Conservation (phyloP, 306 rosid species). For the Gastrolobium villosum region DNA sequence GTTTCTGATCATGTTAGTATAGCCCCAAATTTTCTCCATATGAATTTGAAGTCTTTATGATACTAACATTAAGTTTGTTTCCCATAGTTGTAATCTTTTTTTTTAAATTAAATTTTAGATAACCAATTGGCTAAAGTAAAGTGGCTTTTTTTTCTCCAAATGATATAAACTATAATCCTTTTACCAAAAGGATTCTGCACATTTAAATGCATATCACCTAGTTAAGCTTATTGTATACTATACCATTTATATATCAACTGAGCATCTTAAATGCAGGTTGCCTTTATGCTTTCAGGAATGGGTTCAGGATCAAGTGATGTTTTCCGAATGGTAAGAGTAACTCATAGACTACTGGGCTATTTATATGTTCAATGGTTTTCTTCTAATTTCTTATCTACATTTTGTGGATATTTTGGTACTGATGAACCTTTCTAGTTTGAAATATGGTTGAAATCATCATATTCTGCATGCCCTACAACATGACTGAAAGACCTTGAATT, state of each 20-base stretch:
- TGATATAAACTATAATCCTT: neutral
- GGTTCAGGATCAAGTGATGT: slow-evolving; percentile 78
- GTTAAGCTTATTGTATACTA: neutral
- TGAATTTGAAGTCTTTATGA: neutral
- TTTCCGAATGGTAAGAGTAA: slow-evolving; percentile 76
- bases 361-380: slow-evolving; percentile 8
- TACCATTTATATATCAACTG: slow-evolving; percentile 29
- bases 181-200: slow-evolving; percentile 23
- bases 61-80: neutral
- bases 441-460: slow-evolving; percentile 21
- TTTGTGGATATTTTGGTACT: slow-evolving; percentile 22
- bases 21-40: neutral
- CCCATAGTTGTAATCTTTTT: neutral
- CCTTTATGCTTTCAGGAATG: slow-evolving; percentile 94
- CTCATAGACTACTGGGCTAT: neutral
- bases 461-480: slow-evolving; percentile 27
- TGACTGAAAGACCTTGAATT: slow-evolving; percentile 16
- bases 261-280: slow-evolving; percentile 70
- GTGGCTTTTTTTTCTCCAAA: neutral
- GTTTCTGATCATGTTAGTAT: slow-evolving; percentile 8
- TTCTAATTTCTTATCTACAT: slow-evolving; percentile 2
- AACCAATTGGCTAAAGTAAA: slow-evolving; percentile 10
- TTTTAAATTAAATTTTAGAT: slow-evolving; percentile 5
- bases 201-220: slow-evolving; percentile 3
- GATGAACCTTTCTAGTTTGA: neutral